Conservation (phyloP, 345 rosid genomes). For the Melaleuca alternifolia region DNA sequence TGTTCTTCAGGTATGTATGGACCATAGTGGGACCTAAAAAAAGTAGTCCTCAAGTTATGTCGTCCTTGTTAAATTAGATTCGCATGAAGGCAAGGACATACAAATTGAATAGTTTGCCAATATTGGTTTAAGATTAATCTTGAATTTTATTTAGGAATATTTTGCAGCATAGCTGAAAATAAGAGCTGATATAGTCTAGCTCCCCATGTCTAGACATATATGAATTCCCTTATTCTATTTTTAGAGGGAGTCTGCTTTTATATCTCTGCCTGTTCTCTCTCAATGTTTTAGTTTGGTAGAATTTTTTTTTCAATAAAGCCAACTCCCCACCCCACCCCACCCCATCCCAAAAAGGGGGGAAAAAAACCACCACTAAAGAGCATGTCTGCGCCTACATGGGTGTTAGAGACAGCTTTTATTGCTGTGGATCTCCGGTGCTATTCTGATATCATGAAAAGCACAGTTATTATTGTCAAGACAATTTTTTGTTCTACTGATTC, state of each 20-base stretch:
- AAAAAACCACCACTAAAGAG: background rate
- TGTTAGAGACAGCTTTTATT: background rate
- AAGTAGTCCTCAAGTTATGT: background rate
- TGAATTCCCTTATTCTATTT: background rate
- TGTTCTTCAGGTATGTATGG: background rate
- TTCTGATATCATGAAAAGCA: background rate
- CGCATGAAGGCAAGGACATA: background rate
- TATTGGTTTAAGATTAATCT: background rate
- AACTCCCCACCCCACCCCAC: background rate
- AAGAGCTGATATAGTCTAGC: background rate
- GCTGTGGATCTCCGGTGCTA: background rate
- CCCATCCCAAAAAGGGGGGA: no score
- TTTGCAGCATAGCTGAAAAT: background rate
- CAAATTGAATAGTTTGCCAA: background rate
- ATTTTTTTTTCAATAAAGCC: background rate
- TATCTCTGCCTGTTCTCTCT: background rate
- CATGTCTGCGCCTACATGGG: background rate
- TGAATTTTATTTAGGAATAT: background rate
- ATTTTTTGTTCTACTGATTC: background rate
- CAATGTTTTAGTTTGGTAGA: background rate
- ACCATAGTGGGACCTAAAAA: background rate
- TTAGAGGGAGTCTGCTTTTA: background rate
- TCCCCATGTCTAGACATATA: background rate
- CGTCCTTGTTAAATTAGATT: background rate
- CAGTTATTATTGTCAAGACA: background rate